A percentile compares a stretch with the other conserved stretches of the same genome.
These are phyloP conservation scores for Fusarium multiceps DNA, from an alignment of 2,329 filamentous ascomycete species.

Conservation along the genomic window DNA sequence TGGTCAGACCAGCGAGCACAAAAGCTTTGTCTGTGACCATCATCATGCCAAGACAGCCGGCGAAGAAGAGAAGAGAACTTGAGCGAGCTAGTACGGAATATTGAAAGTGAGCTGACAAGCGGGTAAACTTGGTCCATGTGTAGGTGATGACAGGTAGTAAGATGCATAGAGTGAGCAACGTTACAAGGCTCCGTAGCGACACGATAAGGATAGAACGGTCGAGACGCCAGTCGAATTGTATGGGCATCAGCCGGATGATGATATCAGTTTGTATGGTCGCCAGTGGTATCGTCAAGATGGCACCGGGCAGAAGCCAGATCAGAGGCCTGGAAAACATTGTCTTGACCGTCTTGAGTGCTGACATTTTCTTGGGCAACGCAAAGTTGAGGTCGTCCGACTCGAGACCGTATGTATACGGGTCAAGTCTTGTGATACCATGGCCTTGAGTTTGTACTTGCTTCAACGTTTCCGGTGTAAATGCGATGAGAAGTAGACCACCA, in stretches of 20 bases:
- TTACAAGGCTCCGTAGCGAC: slow-evolving; percentile 38
- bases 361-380: background rate
- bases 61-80: slow-evolving; percentile 39
- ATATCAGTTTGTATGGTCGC: slow-evolving; percentile 39
- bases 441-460: background rate
- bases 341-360: slow-evolving; percentile 9
- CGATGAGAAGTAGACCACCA: slow-evolving; percentile 28
- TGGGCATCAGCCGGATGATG: slow-evolving; percentile 42
- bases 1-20: slow-evolving; percentile 35
- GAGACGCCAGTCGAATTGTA: slow-evolving; percentile 44
- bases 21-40: slow-evolving; percentile 36
- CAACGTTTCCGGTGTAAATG: slow-evolving; percentile 42
- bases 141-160: slow-evolving; percentile 33
- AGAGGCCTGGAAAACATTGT: slow-evolving; percentile 35
- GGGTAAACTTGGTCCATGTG: slow-evolving; percentile 16
- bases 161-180: slow-evolving; percentile 40
- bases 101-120: slow-evolving; percentile 9
- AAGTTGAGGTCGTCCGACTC: background rate
- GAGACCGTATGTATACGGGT: background rate
- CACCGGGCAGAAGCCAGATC: slow-evolving; percentile 41
- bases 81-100: slow-evolving; percentile 32
- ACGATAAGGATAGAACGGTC: slow-evolving; percentile 38
- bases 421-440: too few species aligned
- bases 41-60: slow-evolving; percentile 41
- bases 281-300: slow-evolving; percentile 39